Evolutionary conservation across 2,329 filamentous ascomycete species (phyloP).

Genomic region (Niveomyces coronatus): DNA sequence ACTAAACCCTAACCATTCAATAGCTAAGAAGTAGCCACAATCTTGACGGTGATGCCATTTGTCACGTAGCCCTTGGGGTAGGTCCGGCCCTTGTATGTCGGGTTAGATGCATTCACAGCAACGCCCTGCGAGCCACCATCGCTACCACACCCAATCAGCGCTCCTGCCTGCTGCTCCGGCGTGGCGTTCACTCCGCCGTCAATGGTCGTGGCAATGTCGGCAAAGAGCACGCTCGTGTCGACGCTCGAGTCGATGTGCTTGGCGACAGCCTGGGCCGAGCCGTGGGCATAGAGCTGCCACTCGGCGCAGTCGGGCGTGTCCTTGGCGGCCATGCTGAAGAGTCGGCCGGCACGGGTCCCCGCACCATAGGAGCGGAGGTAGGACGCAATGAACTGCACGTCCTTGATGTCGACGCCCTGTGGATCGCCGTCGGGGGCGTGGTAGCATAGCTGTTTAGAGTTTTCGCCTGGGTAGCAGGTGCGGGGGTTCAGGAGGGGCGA

Average conservation of each 20-base stretch:
- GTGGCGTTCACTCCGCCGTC: conserved; percentile 13
- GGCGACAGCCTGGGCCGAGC: conserved; percentile 14
- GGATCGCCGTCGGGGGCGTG: conserved; percentile 11
- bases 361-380: conserved; percentile 11
- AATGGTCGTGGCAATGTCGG: conserved; percentile 19
- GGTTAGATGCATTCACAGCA: conserved; percentile 11
- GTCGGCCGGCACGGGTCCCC: conserved; percentile 4
- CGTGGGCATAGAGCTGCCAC: conserved; percentile 13
- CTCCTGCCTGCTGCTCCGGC: conserved; percentile 1
- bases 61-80: conserved; percentile 14
- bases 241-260: conserved; percentile 16
- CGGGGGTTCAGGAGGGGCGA: not conserved
- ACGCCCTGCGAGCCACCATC: conserved; percentile 16
- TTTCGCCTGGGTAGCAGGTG: conserved; percentile 5
- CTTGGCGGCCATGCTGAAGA: conserved; percentile 13
- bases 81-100: conserved; percentile 11
- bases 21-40: too few relatives aligned
- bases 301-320: conserved; percentile 15
- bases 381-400: conserved; percentile 13
- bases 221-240: conserved; percentile 16
- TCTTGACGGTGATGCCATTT: conserved; percentile 19
- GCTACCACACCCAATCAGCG: conserved; percentile 19
- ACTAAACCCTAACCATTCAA: too few relatives aligned
- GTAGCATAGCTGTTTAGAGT: conserved; percentile 13
- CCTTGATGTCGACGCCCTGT: conserved; percentile 14